Conservation (phyloP, 768 basidiomycete species). For the Myochromella boudieri region DNA sequence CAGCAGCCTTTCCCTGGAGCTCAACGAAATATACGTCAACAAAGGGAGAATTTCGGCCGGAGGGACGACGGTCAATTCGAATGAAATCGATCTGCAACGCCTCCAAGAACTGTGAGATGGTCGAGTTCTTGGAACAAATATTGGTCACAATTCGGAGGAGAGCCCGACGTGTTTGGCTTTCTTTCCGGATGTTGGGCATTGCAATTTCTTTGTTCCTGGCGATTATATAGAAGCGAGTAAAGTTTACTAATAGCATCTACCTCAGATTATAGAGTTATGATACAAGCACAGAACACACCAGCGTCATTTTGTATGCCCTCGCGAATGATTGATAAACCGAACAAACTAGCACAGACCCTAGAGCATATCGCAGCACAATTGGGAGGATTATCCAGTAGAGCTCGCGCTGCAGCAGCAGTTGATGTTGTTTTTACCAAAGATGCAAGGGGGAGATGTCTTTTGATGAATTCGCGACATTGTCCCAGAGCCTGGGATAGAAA, state of each 20-base stretch:
- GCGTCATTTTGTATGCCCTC: slow-evolving; percentile 65
- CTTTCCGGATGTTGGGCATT: slow-evolving; percentile 6
- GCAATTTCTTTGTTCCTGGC: slow-evolving; percentile 31
- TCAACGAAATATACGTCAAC: slow-evolving; percentile 67
- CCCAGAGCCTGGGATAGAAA: slow-evolving; percentile 61
- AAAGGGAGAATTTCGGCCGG: slow-evolving; percentile 44
- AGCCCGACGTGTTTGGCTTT: slow-evolving; percentile 22
- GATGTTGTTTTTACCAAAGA: slow-evolving; percentile 59
- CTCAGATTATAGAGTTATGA: background rate
- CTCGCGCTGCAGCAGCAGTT: slow-evolving; percentile 69
- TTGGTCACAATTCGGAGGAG: slow-evolving; percentile 29
- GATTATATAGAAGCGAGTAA: slow-evolving; percentile 69
- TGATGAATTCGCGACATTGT: slow-evolving; percentile 69
- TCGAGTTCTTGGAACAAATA: slow-evolving; percentile 9
- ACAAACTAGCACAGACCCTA: slow-evolving; percentile 55
- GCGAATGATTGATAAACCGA: slow-evolving; percentile 60
- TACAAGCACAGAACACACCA: slow-evolving; percentile 29
- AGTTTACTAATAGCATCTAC: slow-evolving; percentile 48
- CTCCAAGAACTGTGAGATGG: slow-evolving; percentile 28
- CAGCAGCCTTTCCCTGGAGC: slow-evolving; percentile 29
- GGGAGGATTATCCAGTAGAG: slow-evolving; percentile 38
- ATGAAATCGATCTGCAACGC: slow-evolving; percentile 41
- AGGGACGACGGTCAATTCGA: slow-evolving; percentile 69
- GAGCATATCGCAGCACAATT: slow-evolving; percentile 78
- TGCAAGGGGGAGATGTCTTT: slow-evolving; percentile 50